Percentiles rank a stretch among this genome's conserved stretches.
Conservation (phyloP, 2,329 filamentous ascomycete genomes). For the Apiospora malaysiana region DNA sequence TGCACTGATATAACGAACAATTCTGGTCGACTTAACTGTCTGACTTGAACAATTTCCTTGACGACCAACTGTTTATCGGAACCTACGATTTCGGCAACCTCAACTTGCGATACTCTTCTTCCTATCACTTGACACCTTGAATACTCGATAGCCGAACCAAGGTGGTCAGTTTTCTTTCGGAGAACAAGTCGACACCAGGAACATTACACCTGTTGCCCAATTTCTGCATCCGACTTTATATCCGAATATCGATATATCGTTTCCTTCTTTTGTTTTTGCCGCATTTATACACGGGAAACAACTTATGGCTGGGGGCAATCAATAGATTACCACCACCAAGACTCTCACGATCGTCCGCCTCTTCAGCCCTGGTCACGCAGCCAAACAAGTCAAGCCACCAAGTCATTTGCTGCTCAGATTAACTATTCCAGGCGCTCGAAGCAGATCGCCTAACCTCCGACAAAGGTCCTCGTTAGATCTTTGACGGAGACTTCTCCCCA, state of each 20-base stretch:
- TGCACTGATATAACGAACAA: conserved; percentile 14
- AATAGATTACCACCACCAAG: conserved; percentile 38
- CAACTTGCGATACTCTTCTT: conserved; percentile 8
- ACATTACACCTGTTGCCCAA: conserved; percentile 3
- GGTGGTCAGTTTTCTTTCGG: background rate
- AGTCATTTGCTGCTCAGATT: conserved; percentile 34
- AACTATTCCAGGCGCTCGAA: conserved; percentile 46
- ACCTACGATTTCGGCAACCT: conserved; percentile 4
- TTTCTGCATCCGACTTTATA: background rate
- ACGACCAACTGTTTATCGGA: background rate
- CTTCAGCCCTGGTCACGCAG: conserved; percentile 44
- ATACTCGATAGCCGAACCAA: background rate
- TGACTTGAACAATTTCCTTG: conserved; percentile 18
- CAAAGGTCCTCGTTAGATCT: conserved; percentile 38
- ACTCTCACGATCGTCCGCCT: conserved; percentile 31
- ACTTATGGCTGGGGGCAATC: conserved; percentile 46
- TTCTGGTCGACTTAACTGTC: conserved; percentile 22
- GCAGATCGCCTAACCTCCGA: conserved; percentile 42
- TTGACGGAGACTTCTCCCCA: conserved; percentile 35
- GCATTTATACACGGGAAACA: background rate
- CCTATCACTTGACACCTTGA: background rate
- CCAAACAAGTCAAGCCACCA: background rate
- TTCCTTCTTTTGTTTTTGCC: background rate
- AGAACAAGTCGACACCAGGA: background rate
- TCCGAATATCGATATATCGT: conserved; percentile 10